Evolutionary conservation across 192 early-diverging fungal species (phyloP).

Genomic region (Linderina pennispora): DNA sequence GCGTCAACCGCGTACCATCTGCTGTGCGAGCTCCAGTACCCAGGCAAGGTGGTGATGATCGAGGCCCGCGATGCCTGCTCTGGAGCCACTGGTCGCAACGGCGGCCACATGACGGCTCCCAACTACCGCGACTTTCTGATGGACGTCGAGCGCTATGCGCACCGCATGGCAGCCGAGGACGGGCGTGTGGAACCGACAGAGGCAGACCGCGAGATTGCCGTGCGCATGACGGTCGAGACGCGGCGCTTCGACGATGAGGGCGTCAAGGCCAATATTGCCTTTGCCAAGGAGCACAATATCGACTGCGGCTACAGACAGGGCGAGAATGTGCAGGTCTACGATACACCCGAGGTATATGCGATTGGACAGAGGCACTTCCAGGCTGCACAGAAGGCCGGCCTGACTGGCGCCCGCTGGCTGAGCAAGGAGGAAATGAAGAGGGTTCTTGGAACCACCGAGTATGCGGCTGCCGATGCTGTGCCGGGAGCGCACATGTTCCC

Average conservation of each 20-base stretch:
- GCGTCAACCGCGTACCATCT: slow-evolving; percentile 29
- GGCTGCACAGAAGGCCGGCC: background rate
- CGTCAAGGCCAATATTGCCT: slow-evolving; percentile 5
- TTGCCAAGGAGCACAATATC: background rate
- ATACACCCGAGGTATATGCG: background rate
- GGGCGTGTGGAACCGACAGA: background rate
- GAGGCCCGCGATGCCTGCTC: slow-evolving; percentile 36
- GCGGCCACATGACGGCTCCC: slow-evolving; percentile 33
- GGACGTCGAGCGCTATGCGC: background rate
- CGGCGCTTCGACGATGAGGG: slow-evolving; percentile 23
- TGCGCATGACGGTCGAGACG: slow-evolving; percentile 1
- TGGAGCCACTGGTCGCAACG: slow-evolving; percentile 52
- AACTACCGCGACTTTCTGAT: slow-evolving; percentile 1
- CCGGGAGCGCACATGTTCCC: slow-evolving; percentile 3
- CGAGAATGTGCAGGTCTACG: background rate
- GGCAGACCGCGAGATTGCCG: background rate
- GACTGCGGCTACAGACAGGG: slow-evolving; percentile 1
- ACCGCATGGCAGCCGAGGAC: background rate
- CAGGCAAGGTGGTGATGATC: slow-evolving; percentile 19
- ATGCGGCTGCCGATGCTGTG: background rate
- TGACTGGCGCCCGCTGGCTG: background rate
- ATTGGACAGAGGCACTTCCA: background rate
- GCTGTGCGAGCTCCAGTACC: background rate
- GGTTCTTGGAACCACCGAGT: background rate
- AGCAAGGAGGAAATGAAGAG: background rate